Evolutionary conservation across 2,329 filamentous ascomycete species (phyloP), one percentile per base, ranked within the genome.

Genomic region (Cytospora piceicola): DNA sequence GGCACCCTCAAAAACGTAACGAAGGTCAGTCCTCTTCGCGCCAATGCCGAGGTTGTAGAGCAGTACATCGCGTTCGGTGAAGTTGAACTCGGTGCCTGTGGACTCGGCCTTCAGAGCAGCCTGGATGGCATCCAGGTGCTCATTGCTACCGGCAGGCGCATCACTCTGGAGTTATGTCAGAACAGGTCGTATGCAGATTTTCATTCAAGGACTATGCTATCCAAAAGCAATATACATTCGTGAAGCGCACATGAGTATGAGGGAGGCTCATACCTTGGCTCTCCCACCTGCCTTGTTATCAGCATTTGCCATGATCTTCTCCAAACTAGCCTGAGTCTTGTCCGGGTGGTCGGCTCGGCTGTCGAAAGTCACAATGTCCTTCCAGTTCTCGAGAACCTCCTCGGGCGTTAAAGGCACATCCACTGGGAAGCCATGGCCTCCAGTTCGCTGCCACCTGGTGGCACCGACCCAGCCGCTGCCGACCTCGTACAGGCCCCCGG

Each of bases 41-140:
- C 95, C 95, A 68, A 99, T 79, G 67, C 94, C 94, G 52, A 99
- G 85, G 81, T 97, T 98, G 85, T 99, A 99, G 58, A 99, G 90
- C 73, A 96, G 95, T 59, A 90, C 84, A 77, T 99, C 95, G 72
- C 88, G 89, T 75, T 98, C 94, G 70, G 90, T 88, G 75, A 93
- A 98, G 69, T 83, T 85, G 81, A 92, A 98, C 73, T 91, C 86
- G 63, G 91, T 92, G 61, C 91, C 90, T 52, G 77, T 75, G 46
- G 90, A 83, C 76, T 93, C 85, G 57, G 88, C 83, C 73, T 88
- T 86, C 81, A 94, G 89, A 36, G 91, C 90, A 72, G 85, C 83
- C 73, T 90, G 87, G 73, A 97, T 97, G 73, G 88, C 88, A 64
- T 86, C 82, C 54, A 96, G 84, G 73, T 91, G 86, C 70, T 91